Base-by-base conservation (phyloP, 495 filamentous ascomycete species). In the Podospora comata region DNA sequence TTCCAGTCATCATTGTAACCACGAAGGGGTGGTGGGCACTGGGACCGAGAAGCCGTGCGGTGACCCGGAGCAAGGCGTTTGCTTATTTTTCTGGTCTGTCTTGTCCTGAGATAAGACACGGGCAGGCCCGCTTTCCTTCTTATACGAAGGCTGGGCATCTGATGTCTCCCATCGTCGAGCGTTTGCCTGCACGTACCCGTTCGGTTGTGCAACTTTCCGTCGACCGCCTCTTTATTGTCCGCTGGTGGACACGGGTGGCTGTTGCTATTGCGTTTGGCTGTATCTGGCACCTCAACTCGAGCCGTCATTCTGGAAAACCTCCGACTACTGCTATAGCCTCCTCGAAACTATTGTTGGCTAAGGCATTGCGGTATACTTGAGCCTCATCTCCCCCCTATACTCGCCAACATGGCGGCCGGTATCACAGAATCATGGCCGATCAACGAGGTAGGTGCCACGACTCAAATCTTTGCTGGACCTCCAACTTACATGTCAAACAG, bases 381-480 rank as follows among this genome's bases (percentile, higher is more conserved):
- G 32, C 68, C 39, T 48, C 39, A 48, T 39, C 19, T 55, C 11
- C 20, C 26, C 44, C 30, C 3, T 32, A 53, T 26, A 13, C 30
- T 20, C 48, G 20, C 19, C 67, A 80, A 70, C 44, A 85, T 85
- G 83, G 72, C 76, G 39, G 72, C 67, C 55, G 78, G 82, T 64
- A 80, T 78, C 44, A 74, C 74, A 13, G 72, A 74, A 1, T 13
- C 65, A 76, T 92, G 90, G 90, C 85, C 85, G 2, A 78, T 82
- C 44, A 82, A 82, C 73, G 90, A 93, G 81, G 91, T 93, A 82
- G 75, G 87, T 78, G 15, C 11, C 28, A 55, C 20, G 28, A 61
- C 15, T 56, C 32, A 20, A 1, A 26, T 2, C 28, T 20, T 32
- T 19, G n/a, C 18, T 34, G 54, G 20, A 16, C 55, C 4, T 7